Base-by-base conservation (phyloP, 345 rosid species). In the Eucalyptus sideroxylon region DNA sequence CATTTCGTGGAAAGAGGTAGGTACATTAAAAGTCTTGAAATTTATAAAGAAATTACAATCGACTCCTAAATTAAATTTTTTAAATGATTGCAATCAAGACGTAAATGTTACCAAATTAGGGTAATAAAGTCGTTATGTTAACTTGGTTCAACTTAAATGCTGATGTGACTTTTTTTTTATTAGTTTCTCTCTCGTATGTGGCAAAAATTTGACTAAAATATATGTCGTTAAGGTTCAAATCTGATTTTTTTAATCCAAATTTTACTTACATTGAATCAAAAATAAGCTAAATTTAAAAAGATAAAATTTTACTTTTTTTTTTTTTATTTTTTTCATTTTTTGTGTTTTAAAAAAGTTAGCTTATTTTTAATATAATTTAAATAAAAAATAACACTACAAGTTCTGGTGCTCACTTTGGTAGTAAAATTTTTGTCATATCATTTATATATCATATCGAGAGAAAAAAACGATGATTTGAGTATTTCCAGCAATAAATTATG, bases 401-500 rank as follows among this genome's bases (percentile, higher is more conserved):
- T 60, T 26, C 10, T 27, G 16, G 31, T 0, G 0, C 31, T 60
- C 16, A 60, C 67, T 60, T 60, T 60, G 4, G 67, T 60, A 27
- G 4, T 27, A 11, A 60, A 11, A 60, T 12, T 26, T 59, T 60
- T 19, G 1, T 8, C 0, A 53, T 0, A 21, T 53, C 11, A 53
- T 60, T 60, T 60, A 24, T 24, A 15, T 60, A 1, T 12, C 31
- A 11, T 26, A 60, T 60, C 7, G n/a, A 2, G 0, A 24, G 6
- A 59, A 59, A 26, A 56, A 27, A 60, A 11, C 2, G 0, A 26
- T 60, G 16, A 26, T 2, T 53, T 26, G 1, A 26, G 4, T 60
- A 60, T 27, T 27, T 60, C 2, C 2, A 5, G 0, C 8, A 7
- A 60, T 27, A 60, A 11, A 60, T 60, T 26, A 1, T 59, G 0